A percentile compares a stretch with the other conserved stretches of the same genome.
phyloP scores from a whole-genome alignment of 176 grass and related monocot genomes.

The Cenchrus purpureus region DNA sequence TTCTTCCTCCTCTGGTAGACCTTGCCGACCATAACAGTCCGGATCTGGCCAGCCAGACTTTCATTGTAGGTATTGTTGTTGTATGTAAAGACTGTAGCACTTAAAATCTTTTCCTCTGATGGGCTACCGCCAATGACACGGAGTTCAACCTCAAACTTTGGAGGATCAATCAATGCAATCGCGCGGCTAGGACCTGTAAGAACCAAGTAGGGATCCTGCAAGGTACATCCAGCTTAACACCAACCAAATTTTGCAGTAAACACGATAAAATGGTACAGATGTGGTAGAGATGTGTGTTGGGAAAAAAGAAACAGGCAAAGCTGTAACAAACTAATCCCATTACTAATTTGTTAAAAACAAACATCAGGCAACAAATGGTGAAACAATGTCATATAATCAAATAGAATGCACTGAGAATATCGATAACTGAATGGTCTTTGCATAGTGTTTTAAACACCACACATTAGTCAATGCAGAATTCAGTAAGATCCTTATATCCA shows the following conservation, averaged over 20 bases:
- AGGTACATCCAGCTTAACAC: not conserved
- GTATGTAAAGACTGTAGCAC: not conserved
- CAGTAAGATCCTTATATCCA: too few species aligned
- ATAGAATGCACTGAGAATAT: too few species aligned
- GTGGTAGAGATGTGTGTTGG: not conserved
- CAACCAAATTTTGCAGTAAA: not conserved
- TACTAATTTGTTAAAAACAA: too few species aligned
- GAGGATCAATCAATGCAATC: constrained; percentile 3
- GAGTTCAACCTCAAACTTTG: not conserved
- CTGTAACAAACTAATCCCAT: too few species aligned
- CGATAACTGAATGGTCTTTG: too few species aligned
- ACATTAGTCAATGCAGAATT: too few species aligned
- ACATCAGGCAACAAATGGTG: too few species aligned
- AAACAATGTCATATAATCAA: too few species aligned
- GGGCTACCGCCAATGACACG: not conserved
- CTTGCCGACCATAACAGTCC: too few species aligned
- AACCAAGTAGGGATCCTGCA: not conserved
- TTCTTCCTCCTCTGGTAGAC: too few species aligned
- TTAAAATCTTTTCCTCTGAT: not conserved
- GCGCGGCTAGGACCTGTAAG: not conserved
- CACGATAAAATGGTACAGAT: not conserved
- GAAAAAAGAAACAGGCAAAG: not conserved
- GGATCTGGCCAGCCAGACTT: not conserved
- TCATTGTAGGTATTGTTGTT: not conserved
- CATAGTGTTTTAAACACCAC: too few species aligned